phyloP scores from a whole-genome alignment of 305 asterid genomes.

The Caryopteris hybrid region DNA sequence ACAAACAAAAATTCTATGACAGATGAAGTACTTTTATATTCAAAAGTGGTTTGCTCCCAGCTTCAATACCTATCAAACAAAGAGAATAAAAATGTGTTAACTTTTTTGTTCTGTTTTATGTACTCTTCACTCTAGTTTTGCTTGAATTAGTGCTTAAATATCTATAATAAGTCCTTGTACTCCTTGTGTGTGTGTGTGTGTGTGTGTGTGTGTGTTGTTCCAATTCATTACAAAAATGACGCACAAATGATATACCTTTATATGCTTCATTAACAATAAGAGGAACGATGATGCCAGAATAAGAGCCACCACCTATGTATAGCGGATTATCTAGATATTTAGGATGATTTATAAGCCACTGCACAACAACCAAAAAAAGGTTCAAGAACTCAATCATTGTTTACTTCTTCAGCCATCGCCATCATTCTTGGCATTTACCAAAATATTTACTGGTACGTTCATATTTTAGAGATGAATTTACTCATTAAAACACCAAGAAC shows the following conservation, averaged over 20 bases:
- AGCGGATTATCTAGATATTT: conserved; percentile 28
- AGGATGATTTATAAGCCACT: conserved; percentile 34
- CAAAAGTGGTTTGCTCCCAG: not conserved
- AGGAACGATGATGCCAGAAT: conserved; percentile 26
- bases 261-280: conserved; percentile 24
- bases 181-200: no score
- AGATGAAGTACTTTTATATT: not conserved
- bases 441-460: no score
- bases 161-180: no score
- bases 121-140: no score
- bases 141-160: no score
- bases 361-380: not conserved
- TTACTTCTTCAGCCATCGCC: not conserved
- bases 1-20: not conserved
- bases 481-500: conserved; percentile 28
- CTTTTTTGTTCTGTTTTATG: no score
- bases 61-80: not conserved
- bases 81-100: not conserved
- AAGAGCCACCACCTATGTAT: conserved; percentile 35
- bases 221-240: not conserved
- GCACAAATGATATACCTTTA: not conserved
- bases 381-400: no score
- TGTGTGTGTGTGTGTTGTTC: no score
- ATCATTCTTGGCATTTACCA: no score
- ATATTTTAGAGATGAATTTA: no score